phyloP scores from a whole-genome alignment of 225 moss, liverwort and hornwort genomes.

The Straminergon stramineum region DNA sequence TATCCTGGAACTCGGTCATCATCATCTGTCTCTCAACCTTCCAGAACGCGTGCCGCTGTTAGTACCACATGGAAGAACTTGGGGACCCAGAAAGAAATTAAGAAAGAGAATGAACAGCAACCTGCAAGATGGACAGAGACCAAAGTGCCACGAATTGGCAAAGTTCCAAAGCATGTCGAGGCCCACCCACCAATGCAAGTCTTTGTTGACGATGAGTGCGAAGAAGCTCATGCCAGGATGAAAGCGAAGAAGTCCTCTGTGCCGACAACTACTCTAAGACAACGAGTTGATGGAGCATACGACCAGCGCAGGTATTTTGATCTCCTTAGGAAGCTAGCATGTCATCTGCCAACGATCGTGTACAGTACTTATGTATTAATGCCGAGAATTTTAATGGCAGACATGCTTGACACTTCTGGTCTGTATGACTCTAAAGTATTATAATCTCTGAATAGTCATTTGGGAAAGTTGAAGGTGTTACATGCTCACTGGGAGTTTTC shows the following conservation, averaged over 20 bases:
- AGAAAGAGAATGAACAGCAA: slow-evolving; percentile 69
- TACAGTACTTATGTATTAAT: background rate
- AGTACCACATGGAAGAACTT: slow-evolving; percentile 45
- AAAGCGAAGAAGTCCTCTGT: slow-evolving; percentile 12
- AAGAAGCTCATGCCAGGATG: slow-evolving; percentile 18
- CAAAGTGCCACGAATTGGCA: slow-evolving; percentile 39
- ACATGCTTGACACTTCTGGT: background rate
- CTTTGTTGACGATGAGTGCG: slow-evolving; percentile 44
- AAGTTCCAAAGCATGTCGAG: slow-evolving; percentile 27
- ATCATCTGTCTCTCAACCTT: background rate
- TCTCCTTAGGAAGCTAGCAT: background rate
- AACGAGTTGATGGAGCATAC: slow-evolving; percentile 37
- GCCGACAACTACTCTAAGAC: slow-evolving; percentile 26
- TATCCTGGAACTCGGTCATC: slow-evolving; percentile 10
- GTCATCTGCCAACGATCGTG: background rate
- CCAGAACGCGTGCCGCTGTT: background rate
- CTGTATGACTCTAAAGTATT: background rate
- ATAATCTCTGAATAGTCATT: background rate
- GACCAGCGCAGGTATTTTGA: slow-evolving; percentile 28
- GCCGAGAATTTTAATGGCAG: background rate
- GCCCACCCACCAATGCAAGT: slow-evolving; percentile 31
- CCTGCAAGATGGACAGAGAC: slow-evolving; percentile 72
- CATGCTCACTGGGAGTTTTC: background rate
- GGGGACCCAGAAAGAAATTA: slow-evolving; percentile 42
- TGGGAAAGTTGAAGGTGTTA: background rate